Base-by-base conservation (phyloP, 352 stramenopile species). In the Phytophthora agathidicida region DNA sequence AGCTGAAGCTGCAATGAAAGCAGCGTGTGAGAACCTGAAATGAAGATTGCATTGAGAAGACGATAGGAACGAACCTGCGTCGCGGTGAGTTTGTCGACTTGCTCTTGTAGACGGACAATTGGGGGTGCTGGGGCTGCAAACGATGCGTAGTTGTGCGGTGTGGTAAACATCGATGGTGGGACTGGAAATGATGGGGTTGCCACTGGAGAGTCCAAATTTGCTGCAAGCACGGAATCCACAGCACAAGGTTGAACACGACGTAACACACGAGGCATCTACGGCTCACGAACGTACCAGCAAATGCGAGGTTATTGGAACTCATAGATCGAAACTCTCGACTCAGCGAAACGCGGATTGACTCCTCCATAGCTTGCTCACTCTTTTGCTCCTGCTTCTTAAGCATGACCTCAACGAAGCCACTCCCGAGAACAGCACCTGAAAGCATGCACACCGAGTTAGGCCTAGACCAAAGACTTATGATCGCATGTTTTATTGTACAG, bases 391-490 rank as follows among this genome's bases (percentile, higher is more conserved):
- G 75, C 57, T 93, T 81, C 28, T 94, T 75, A n/a, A 94, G 73
- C 86, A 92, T 93, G 6, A 94, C 71, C 38, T 94, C 86, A 38
- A 94, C 77, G 37, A 92, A 93, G 2, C 83, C 86, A 63, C 76
- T 89, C 27, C 80, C 76, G 13, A 94, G 58, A n/a, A 94, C 73
- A n/a, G 81, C 85, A 28, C 81, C 83, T 20, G 71, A 55, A 48
- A 85, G 77, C 7, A 67, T 78, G 58, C 86, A 89, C 26, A 88
- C 2, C 5, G 35, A 16, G n/a, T 58, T 46, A 48, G 31, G 27
- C 7, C 28, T 26, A 20, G 14, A 47, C 10, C 5, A 19, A 10
- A 11, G 20, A 20, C 19, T 36, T 13, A 26, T 10, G 27, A 33
- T 28, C 7, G 16, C 14, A 22, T n/a, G 3, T 3, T 24, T 44